Evolutionary conservation across 1,284 basidiomycete genomes (phyloP), one percentile per base, ranked within the genome.

Genomic region (Ustilago lituana): DNA sequence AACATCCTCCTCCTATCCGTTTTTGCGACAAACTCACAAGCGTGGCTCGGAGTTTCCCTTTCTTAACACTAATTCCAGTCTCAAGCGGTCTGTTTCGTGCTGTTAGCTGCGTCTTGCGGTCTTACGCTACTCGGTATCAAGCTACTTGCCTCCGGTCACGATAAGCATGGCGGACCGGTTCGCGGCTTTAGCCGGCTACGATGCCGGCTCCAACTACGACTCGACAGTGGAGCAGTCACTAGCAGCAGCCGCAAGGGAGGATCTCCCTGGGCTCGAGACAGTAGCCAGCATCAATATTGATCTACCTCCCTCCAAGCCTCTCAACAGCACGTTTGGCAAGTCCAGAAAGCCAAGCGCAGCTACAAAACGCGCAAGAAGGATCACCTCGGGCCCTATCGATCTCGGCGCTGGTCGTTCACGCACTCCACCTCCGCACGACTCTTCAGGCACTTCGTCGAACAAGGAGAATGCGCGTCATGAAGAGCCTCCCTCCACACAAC

Each of bases 131-230:
- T n/a, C n/a, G n/a, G n/a, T n/a, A n/a, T n/a, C n/a, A n/a, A n/a
- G n/a, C n/a, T n/a, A n/a, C n/a, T 29, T 29, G 27, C 27, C 27
- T 29, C n/a, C n/a, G 22, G 14, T 17, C 3, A 22, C 17, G 3
- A 9, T 24, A 39, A 46, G 20, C 38, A 76, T 76, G 74, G 65
- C 73, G 7, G 70, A 77, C 24, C 52, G 73, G 8, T 74, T 74
- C 31, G 65, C 71, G 15, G 62, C 65, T n/a, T 47, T 73, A 12
- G 70, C 74, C 44, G 75, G 73, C 57, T 75, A 61, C 46, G 64
- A 73, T 32, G 67, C 65, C 43, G 62, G 59, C 5, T 61, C 67
- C 47, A 69, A 60, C 37, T 68, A 69, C 45, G 64, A 69, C 45
- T 66, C 69, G 39, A 70, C 71, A 5, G 35, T 58, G 4, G 57